A percentile compares a stretch with the other conserved stretches of the same genome.
These are phyloP conservation scores for Leccinum pachyderme DNA, from an alignment of 1,284 basidiomycete genomes.

Conservation along the genomic window DNA sequence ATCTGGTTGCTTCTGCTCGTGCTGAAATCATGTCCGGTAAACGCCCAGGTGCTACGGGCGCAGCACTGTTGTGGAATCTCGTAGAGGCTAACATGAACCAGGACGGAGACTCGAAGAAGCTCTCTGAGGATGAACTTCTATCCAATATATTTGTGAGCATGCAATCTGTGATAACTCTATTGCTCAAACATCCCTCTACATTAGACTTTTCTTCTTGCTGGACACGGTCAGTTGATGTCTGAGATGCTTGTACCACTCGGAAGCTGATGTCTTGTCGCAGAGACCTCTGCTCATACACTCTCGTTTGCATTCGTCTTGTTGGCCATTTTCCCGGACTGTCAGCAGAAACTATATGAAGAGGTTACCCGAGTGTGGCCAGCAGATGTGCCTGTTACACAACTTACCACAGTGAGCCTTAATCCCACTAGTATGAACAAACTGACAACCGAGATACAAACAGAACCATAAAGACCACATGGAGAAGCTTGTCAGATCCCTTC, in stretches of 20 bases:
- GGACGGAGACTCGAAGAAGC: conserved; percentile 27
- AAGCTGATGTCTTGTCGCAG: conserved; percentile 23
- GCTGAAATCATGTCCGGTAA: conserved; percentile 31
- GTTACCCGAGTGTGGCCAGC: conserved; percentile 36
- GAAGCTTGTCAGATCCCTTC: conserved; percentile 28
- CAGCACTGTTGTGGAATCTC: conserved; percentile 41
- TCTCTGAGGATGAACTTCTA: conserved; percentile 44
- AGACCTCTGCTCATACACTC: conserved; percentile 46
- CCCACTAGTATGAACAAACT: neutral
- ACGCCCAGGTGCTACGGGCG: conserved; percentile 29
- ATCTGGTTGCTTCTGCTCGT: conserved; percentile 38
- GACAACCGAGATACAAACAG: conserved; percentile 19
- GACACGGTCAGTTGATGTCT: conserved; percentile 20
- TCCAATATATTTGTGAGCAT: conserved; percentile 45
- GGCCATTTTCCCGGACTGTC: conserved; percentile 45
- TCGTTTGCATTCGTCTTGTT: conserved; percentile 42
- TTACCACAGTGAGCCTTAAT: conserved; percentile 13
- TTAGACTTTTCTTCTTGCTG: conserved; percentile 41
- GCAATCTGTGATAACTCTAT: neutral
- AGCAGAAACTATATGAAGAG: conserved; percentile 43
- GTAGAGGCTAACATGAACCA: conserved; percentile 45
- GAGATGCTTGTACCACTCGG: neutral
- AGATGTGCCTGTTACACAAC: conserved; percentile 24
- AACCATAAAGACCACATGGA: conserved; percentile 37
- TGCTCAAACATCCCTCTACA: neutral